These are phyloP conservation scores for Flagelloscypha sp. DNA, from an alignment of 768 basidiomycete species.

Conservation along the genomic window DNA sequence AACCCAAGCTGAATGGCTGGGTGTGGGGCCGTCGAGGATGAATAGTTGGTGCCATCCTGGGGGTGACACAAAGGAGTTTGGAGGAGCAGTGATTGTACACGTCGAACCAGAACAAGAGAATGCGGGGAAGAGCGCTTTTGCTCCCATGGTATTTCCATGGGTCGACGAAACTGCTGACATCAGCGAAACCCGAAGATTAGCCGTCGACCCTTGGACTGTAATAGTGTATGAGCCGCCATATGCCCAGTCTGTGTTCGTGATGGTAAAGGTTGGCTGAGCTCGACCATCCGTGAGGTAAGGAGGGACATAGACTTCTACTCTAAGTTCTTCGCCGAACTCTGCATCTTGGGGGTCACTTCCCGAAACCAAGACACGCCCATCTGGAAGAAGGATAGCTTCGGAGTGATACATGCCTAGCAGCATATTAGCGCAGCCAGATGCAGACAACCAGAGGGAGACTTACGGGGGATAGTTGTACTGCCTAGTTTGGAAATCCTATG, in stretches of 20 bases:
- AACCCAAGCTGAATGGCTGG: slow-evolving; percentile 41
- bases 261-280: slow-evolving; percentile 52
- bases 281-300: slow-evolving; percentile 68
- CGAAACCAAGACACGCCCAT: slow-evolving; percentile 67
- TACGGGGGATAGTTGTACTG: slow-evolving; percentile 60
- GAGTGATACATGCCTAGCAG: slow-evolving; percentile 34
- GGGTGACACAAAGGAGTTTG: slow-evolving; percentile 38
- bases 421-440: neutral
- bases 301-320: slow-evolving; percentile 76
- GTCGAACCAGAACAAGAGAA: slow-evolving; percentile 43
- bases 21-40: slow-evolving; percentile 49
- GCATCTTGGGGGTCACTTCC: slow-evolving; percentile 66
- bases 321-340: slow-evolving; percentile 68
- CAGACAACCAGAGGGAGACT: slow-evolving; percentile 58
- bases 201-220: slow-evolving; percentile 33
- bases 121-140: slow-evolving; percentile 40
- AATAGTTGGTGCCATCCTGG: slow-evolving; percentile 51
- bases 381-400: slow-evolving; percentile 62
- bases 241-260: slow-evolving; percentile 54
- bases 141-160: slow-evolving; percentile 47
- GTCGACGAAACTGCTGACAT: slow-evolving; percentile 39
- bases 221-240: slow-evolving; percentile 50
- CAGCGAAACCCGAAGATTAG: slow-evolving; percentile 17
- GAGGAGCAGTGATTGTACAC: slow-evolving; percentile 51
- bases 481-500: slow-evolving; percentile 60